A percentile compares a stretch with the other conserved stretches of the same genome.
These are phyloP conservation scores for Pythium utonaiense DNA, from an alignment of 352 stramenopile genomes.

Conservation along the genomic window DNA sequence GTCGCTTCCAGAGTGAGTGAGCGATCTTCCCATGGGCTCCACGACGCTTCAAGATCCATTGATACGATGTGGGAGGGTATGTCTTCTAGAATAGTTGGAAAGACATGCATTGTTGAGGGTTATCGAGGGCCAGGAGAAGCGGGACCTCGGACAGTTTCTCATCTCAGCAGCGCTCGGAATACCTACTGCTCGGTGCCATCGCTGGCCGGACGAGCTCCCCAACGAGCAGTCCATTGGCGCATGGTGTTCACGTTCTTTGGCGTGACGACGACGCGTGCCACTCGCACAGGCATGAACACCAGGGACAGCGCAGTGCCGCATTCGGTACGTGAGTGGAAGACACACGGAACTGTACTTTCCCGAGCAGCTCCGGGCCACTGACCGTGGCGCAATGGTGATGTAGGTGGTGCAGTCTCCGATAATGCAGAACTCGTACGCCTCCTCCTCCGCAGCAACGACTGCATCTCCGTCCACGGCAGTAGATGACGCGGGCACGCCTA, in stretches of 20 bases:
- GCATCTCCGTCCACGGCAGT: background rate
- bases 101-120: too few relatives aligned
- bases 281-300: constrained; percentile 3
- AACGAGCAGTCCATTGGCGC: background rate
- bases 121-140: too few relatives aligned
- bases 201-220: constrained; percentile 1
- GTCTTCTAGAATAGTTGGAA: too few relatives aligned
- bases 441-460: background rate
- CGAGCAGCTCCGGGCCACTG: background rate
- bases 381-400: background rate
- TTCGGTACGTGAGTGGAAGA: constrained; percentile 8
- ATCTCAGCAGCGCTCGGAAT: constrained; percentile 1
- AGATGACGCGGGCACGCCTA: background rate
- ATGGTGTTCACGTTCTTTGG: constrained; percentile 26
- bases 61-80: too few relatives aligned
- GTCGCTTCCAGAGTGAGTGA: background rate
- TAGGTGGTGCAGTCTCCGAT: constrained; percentile 11
- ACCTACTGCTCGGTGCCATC: background rate
- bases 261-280: constrained; percentile 10
- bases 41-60: constrained; percentile 3
- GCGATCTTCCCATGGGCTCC: background rate
- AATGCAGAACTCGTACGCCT: constrained; percentile 2
- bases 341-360: background rate
- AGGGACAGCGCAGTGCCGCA: background rate
- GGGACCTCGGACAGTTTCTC: background rate